Evolutionary conservation across 202 grass and related monocot species (phyloP).

Genomic region (Cymbopogon flexuosus): DNA sequence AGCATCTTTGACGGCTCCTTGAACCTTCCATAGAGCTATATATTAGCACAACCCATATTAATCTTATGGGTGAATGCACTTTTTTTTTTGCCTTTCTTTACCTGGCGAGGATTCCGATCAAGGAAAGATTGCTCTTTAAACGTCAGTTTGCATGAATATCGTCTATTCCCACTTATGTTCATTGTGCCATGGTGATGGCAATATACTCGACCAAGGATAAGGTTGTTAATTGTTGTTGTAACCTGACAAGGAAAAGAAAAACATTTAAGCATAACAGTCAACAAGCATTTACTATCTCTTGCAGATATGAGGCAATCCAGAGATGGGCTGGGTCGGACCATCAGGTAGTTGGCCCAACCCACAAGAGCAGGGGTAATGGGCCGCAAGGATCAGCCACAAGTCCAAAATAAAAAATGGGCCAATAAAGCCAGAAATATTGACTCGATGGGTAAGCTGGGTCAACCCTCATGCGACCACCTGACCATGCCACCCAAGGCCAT

Average conservation of each 20-base stretch:
- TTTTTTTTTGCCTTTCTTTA: conserved; percentile 24
- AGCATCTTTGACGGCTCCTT: conserved; percentile 59
- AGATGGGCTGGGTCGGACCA: neutral
- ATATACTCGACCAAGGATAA: conserved; percentile 70
- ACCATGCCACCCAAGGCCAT: neutral
- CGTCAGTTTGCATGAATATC: conserved; percentile 62
- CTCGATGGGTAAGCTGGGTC: neutral
- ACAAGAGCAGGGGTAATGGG: neutral
- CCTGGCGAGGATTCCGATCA: conserved; percentile 66
- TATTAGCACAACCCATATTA: conserved; percentile 27
- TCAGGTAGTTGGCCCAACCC: neutral
- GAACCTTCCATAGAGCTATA: conserved; percentile 53
- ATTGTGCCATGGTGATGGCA: conserved; percentile 76
- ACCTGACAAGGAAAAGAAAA: conserved; percentile 46
- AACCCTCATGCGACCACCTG: neutral
- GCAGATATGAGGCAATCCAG: neutral
- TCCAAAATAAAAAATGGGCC: neutral
- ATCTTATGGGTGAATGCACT: neutral
- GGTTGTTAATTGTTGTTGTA: conserved; percentile 72
- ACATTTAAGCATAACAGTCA: conserved; percentile 1
- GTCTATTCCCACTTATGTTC: conserved; percentile 54
- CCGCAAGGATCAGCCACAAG: neutral
- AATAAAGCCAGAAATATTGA: neutral
- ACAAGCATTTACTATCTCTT: neutral
- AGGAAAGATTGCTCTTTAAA: conserved; percentile 83